Base-by-base conservation (phyloP, 257 asterid species). In the Echium plantagineum region DNA sequence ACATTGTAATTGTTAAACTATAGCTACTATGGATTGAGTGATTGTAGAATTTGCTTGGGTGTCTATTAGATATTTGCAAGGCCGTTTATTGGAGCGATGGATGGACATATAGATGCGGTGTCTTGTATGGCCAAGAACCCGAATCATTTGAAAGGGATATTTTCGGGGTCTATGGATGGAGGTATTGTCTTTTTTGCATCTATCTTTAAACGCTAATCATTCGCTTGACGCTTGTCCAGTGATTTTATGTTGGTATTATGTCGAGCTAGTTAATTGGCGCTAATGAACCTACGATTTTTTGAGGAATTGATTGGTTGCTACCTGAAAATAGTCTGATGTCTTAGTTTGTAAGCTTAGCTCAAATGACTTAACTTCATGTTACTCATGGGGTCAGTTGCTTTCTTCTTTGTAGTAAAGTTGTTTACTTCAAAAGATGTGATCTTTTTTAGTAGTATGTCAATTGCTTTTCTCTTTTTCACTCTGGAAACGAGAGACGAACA, bases 141-240 rank as follows among this genome's bases (percentile, higher is more conserved):
- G 3, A 79, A 78, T 71, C 82, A 84, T 63, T 66, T 93, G 55
- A 89, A 84, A 75, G 86, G 97, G 61, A 58, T 93, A n/a, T 88
- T 88, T 71, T 93, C 98, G 1, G 98, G 94, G 30, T 88, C 98
- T 12, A 80, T 80, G 94, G 97, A 93, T 49, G 98, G 98, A 78
- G 98, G 98, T 91, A 75, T 6, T 20, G 31, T 32, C 9, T 51
- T 32, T n/a, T n/a, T n/a, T n/a, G n/a, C n/a, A n/a, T n/a, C n/a
- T n/a, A n/a, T n/a, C n/a, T n/a, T n/a, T 35, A 1, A 35, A 35
- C 9, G 47, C 47, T 35, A 35, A 35, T 35, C 47, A 7, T 35
- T 35, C 47, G 0, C 13, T 35, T 3, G 13, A 35, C 15, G 47
- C 47, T 42, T 2, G 17, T 3, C 4, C 17, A 42, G 12, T 13